Evolutionary conservation across 768 basidiomycete genomes (phyloP).

Genomic region (Russula compacta): DNA sequence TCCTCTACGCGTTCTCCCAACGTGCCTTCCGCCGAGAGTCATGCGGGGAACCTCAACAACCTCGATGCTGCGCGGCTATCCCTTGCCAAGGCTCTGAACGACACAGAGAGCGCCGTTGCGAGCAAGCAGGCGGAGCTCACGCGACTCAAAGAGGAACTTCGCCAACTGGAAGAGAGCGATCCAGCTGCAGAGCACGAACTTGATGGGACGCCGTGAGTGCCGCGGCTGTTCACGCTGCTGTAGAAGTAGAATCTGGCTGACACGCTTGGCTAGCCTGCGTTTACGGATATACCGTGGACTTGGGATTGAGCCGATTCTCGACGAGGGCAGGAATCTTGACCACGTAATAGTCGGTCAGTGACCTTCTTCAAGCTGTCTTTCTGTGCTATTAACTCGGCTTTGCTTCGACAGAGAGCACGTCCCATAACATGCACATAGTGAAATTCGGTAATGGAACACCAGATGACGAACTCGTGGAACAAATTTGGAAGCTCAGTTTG

Average conservation of each 20-base stretch:
- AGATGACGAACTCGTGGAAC: slow-evolving; percentile 1
- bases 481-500: slow-evolving; percentile 14
- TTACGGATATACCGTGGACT: slow-evolving; percentile 60
- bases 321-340: slow-evolving; percentile 38
- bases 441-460: background rate
- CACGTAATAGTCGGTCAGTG: slow-evolving; percentile 67
- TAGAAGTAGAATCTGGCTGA: background rate
- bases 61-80: slow-evolving; percentile 55
- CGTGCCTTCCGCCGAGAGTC: slow-evolving; percentile 58
- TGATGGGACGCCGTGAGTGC: slow-evolving; percentile 55
- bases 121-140: slow-evolving; percentile 65
- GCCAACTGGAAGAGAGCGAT: slow-evolving; percentile 55
- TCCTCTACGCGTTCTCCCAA: slow-evolving; percentile 63
- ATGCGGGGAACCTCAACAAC: slow-evolving; percentile 51
- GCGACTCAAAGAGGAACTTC: slow-evolving; percentile 54
- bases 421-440: slow-evolving; percentile 17
- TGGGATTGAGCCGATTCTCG: slow-evolving; percentile 60
- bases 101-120: slow-evolving; percentile 54
- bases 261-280: slow-evolving; percentile 40
- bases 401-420: slow-evolving; percentile 21
- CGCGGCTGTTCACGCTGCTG: background rate
- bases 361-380: background rate
- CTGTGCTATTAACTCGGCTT: background rate
- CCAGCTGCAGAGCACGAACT: slow-evolving; percentile 67
- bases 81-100: slow-evolving; percentile 66